phyloP scores from a whole-genome alignment of 1,284 basidiomycete species.

The Stereum hirsutum region DNA sequence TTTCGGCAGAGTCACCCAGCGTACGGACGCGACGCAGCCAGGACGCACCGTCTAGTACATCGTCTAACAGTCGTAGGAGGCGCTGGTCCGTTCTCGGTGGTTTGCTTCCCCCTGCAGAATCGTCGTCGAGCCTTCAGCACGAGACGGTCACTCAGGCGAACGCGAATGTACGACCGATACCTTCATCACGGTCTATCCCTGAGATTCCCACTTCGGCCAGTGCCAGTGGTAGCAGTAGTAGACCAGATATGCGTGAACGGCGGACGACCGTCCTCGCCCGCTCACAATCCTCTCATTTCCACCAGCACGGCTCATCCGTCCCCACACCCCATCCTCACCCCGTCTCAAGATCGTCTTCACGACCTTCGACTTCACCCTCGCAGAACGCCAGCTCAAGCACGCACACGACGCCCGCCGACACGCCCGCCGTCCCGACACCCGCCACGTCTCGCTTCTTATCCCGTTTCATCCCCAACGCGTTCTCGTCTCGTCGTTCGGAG shows the following conservation, averaged over 20 bases:
- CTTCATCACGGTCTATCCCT: constrained; percentile 13
- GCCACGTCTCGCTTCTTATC: constrained; percentile 56
- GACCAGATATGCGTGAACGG: constrained; percentile 15
- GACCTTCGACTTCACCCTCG: constrained; percentile 10
- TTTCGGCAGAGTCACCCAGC: constrained; percentile 29
- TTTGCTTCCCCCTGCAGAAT: constrained; percentile 22
- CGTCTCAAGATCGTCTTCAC: constrained; percentile 6
- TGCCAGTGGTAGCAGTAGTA: neutral
- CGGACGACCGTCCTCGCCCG: constrained; percentile 14
- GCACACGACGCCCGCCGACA: constrained; percentile 18
- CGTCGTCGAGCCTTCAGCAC: neutral
- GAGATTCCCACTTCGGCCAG: neutral
- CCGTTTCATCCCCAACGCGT: constrained; percentile 58
- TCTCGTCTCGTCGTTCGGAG: constrained; percentile 47
- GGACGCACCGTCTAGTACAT: constrained; percentile 14
- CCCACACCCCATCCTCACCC: constrained; percentile 17
- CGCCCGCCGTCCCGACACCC: constrained; percentile 28
- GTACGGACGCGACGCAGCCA: constrained; percentile 21
- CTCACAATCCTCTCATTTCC: constrained; percentile 16
- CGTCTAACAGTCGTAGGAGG: constrained; percentile 29
- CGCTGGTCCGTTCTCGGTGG: constrained; percentile 48
- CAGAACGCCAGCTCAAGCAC: constrained; percentile 20
- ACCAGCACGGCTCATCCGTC: constrained; percentile 4
- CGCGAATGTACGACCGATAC: constrained; percentile 5
- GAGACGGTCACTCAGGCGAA: constrained; percentile 5